These are phyloP conservation scores for Mycosphaerella sp. DNA, from an alignment of 2,329 filamentous ascomycete genomes.

Conservation along the genomic window DNA sequence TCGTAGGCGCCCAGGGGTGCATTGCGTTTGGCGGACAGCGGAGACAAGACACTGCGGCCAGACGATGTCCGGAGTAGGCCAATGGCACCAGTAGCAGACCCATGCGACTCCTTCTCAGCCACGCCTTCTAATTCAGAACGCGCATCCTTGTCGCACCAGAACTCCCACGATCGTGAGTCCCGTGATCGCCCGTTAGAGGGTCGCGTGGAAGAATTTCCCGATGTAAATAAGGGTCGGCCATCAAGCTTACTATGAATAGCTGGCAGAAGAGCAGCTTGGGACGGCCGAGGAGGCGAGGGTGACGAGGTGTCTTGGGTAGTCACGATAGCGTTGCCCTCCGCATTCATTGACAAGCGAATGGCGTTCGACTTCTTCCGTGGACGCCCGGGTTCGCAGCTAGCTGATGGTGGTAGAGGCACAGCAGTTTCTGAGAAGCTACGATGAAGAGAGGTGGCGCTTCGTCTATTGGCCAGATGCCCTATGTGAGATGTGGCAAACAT, in stretches of 20 bases:
- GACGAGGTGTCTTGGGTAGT: slow-evolving; percentile 62
- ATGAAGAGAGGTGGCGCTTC: slow-evolving; percentile 38
- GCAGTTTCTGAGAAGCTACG: slow-evolving; percentile 10
- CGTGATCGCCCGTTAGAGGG: slow-evolving; percentile 64
- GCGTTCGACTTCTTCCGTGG: slow-evolving; percentile 41
- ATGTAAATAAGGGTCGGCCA: background rate
- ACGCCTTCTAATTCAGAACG: slow-evolving; percentile 74
- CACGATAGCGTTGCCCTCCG: slow-evolving; percentile 86
- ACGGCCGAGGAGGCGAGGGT: slow-evolving; percentile 55
- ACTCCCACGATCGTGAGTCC: slow-evolving; percentile 85
- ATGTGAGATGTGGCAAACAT: background rate
- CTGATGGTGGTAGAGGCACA: slow-evolving; percentile 1
- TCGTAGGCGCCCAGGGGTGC: slow-evolving; percentile 32
- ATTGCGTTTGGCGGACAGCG: slow-evolving; percentile 61
- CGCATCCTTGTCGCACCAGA: slow-evolving; percentile 74
- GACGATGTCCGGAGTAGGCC: slow-evolving; percentile 69
- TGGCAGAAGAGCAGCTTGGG: slow-evolving; percentile 28
- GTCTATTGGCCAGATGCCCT: slow-evolving; percentile 42
- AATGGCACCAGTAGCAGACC: slow-evolving; percentile 74
- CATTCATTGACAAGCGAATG: slow-evolving; percentile 72
- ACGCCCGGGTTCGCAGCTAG: background rate
- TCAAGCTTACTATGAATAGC: slow-evolving; percentile 37
- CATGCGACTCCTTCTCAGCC: slow-evolving; percentile 71
- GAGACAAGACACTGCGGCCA: slow-evolving; percentile 45
- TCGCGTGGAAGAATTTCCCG: slow-evolving; percentile 36